phyloP scores from a whole-genome alignment of 805 yeast genomes.

The Lipomyces orientalis region DNA sequence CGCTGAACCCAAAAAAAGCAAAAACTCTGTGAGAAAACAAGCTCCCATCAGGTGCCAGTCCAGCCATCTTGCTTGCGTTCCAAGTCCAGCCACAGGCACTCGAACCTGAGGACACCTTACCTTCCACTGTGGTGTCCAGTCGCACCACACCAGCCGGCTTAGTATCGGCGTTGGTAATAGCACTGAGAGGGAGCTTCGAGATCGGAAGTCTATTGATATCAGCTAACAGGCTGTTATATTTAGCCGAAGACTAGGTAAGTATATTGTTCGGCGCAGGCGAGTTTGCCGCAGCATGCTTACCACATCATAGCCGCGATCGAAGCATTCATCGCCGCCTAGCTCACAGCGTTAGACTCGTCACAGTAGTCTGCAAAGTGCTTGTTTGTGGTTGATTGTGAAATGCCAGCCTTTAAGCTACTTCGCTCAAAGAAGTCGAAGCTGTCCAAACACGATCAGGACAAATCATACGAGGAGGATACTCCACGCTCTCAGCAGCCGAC shows the following conservation, averaged over 20 bases:
- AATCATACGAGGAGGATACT: not conserved
- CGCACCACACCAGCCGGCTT: not conserved
- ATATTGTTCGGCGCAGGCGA: not conserved
- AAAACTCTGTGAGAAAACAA: not conserved
- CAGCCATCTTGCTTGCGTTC: not conserved
- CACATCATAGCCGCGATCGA: not conserved
- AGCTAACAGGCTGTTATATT: too few species aligned
- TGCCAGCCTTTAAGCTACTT: conserved; percentile 24
- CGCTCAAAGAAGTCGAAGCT: conserved; percentile 18
- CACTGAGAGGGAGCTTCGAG: not conserved
- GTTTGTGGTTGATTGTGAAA: conserved; percentile 2
- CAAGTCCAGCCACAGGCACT: not conserved
- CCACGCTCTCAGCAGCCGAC: conserved; percentile 7
- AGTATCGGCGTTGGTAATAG: not conserved
- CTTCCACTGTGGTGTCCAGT: not conserved
- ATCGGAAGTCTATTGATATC: too few species aligned
- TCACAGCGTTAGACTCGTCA: not conserved
- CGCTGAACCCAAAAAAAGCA: not conserved
- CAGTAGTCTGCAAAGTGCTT: not conserved
- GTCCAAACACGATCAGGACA: not conserved
- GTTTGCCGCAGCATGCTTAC: not conserved
- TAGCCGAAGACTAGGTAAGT: too few species aligned
- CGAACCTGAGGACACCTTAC: not conserved
- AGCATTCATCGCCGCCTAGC: not conserved
- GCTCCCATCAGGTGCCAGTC: not conserved